Base-by-base conservation (phyloP, 768 basidiomycete species). In the Mycena vulgaris region DNA sequence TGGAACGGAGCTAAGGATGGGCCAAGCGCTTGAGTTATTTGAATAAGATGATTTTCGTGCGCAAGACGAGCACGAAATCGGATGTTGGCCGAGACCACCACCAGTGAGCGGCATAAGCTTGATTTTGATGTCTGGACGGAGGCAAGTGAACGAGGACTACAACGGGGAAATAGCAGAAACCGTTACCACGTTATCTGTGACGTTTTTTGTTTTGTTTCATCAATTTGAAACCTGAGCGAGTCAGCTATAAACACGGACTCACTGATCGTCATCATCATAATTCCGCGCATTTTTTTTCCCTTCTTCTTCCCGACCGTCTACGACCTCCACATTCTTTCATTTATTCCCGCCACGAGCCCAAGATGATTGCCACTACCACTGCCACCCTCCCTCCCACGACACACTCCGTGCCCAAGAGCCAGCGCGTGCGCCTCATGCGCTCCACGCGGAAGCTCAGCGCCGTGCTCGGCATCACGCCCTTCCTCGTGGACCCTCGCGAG, bases 351-450 rank as follows among this genome's bases (percentile, higher is more conserved):
- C 45, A 56, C 66, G 49, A 21, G 8, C n/a, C 11, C 23, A 60
- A 45, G 52, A 62, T 56, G 60, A 42, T 33, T 19, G 40, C 31
- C 2, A 21, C 48, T 1, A 13, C 33, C 6, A 35, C 33, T 13
- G 6, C 33, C 6, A 35, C 42, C 42, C 31, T 68, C 14, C 71
- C 71, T 6, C 67, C 71, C 10, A 72, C 71, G 7, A 68, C 66
- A 0, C 66, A 72, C 47, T 33, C 62, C 9, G 51, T 72, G 13
- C 66, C 66, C 45, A 53, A 65, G 21, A 27, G 67, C 0, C 71
- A 72, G 27, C 66, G 71, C 2, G 33, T 72, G 11, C 71, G 71
- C 25, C 71, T 72, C 42, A 72, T 72, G 71, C 71, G 71, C 51
- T 68, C 71, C 27, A 61, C 63, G 17, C 71, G 71, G 31, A 72